Conservation (phyloP, 208 protist genomes). For the Wallacemonas collosoma region DNA sequence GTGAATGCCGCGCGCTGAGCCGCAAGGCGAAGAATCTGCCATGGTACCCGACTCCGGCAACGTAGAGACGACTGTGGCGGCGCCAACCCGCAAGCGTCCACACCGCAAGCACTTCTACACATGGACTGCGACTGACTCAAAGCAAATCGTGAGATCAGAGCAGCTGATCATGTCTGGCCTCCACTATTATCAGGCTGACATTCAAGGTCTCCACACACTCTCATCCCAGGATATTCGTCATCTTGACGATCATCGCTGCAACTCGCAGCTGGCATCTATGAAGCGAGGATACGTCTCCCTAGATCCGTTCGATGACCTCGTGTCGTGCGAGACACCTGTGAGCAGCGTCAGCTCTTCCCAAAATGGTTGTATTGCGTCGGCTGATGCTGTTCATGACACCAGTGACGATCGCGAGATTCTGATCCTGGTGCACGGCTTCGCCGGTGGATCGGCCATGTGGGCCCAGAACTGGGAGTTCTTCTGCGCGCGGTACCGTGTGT, state of each 20-base stretch:
- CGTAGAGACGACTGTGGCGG: too few species aligned
- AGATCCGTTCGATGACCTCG: slow-evolving; percentile 4
- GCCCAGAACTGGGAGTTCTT: slow-evolving; percentile 64
- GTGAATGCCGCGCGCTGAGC: too few species aligned
- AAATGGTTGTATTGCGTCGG: too few species aligned
- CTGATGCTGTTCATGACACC: neutral
- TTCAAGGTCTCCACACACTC: slow-evolving; percentile 58
- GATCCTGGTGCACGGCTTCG: slow-evolving; percentile 69
- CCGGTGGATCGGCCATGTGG: slow-evolving; percentile 64
- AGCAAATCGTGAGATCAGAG: slow-evolving; percentile 33
- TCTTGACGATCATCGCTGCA: slow-evolving; percentile 17
- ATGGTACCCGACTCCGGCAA: too few species aligned
- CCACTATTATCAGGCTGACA: slow-evolving; percentile 24
- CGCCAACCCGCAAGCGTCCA: slow-evolving; percentile 16
- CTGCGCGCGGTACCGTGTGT: slow-evolving; percentile 41
- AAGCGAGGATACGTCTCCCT: slow-evolving; percentile 14
- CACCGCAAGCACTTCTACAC: slow-evolving; percentile 40
- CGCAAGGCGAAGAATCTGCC: too few species aligned
- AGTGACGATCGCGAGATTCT: slow-evolving; percentile 29
- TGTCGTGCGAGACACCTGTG: neutral
- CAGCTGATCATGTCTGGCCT: slow-evolving; percentile 32
- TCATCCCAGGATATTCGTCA: slow-evolving; percentile 39
- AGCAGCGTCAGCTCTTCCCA: neutral
- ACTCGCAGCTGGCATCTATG: neutral
- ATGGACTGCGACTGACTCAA: slow-evolving; percentile 39